phyloP scores from a whole-genome alignment of 2,329 filamentous ascomycete genomes.

The Penicillium hesseltinei region DNA sequence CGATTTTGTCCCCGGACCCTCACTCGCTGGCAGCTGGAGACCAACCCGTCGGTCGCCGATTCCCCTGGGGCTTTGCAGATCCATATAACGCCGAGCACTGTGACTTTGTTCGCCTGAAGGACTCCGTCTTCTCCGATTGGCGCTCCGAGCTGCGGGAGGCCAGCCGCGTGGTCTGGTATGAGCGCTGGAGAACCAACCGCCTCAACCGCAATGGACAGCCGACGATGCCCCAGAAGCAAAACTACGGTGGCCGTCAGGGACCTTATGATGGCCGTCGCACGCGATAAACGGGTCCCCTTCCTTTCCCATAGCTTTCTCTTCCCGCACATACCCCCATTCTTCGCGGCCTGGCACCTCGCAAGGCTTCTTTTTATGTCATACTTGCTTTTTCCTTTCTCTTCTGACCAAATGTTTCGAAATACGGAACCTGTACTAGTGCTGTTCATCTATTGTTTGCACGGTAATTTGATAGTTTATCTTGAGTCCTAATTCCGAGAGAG shows the following conservation, averaged over 20 bases:
- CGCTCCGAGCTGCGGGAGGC: conserved; percentile 84
- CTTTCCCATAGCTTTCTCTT: conserved; percentile 23
- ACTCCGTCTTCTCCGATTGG: conserved; percentile 92
- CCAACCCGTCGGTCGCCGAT: conserved; percentile 70
- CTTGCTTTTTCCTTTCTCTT: conserved; percentile 5
- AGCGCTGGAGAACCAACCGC: conserved; percentile 76
- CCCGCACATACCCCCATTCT: conserved; percentile 26
- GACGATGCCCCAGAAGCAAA: conserved; percentile 20
- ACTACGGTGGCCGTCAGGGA: conserved; percentile 31
- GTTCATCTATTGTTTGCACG: conserved; percentile 5
- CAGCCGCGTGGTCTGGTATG: conserved; percentile 90
- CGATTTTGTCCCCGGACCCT: conserved; percentile 88
- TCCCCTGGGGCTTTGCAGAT: conserved; percentile 96
- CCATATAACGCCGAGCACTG: conserved; percentile 89
- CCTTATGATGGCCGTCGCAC: conserved; percentile 28
- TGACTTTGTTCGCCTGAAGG: conserved; percentile 87
- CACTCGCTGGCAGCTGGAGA: conserved; percentile 61
- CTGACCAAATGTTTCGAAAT: conserved; percentile 5
- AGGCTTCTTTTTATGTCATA: conserved; percentile 14
- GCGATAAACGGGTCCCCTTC: conserved; percentile 16
- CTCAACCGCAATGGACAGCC: conserved; percentile 36
- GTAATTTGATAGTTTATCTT: conserved; percentile 3
- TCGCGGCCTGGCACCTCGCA: conserved; percentile 14
- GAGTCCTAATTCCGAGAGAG: neutral
- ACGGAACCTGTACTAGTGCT: conserved; percentile 5